These are phyloP conservation scores for Lomentospora prolificans DNA, from an alignment of 2,329 filamentous ascomycete genomes.

Conservation along the genomic window DNA sequence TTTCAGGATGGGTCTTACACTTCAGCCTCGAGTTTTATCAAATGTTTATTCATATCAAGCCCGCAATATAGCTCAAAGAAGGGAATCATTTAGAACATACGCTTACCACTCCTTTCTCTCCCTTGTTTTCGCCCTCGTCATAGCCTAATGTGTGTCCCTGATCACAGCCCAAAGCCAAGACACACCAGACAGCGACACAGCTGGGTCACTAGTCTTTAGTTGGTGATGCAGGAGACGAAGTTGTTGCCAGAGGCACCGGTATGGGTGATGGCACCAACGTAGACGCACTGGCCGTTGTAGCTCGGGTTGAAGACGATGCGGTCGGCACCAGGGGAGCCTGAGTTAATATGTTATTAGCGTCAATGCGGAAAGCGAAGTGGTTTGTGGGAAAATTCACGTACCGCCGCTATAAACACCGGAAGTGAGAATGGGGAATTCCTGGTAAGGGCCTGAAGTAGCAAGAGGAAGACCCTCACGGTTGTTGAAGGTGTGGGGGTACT, in stretches of 20 bases:
- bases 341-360: background rate
- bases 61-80: too few species aligned
- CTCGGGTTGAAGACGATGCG: conserved; percentile 46
- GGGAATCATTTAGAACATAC: too few species aligned
- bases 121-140: too few species aligned
- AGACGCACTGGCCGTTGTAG: conserved; percentile 36
- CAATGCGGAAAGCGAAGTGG: background rate
- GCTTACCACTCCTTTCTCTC: too few species aligned
- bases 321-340: conserved; percentile 48
- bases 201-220: background rate
- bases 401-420: conserved; percentile 25
- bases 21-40: too few species aligned
- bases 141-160: too few species aligned
- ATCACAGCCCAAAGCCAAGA: background rate
- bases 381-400: conserved; percentile 7
- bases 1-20: too few species aligned
- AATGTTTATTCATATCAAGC: too few species aligned
- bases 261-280: conserved; percentile 59
- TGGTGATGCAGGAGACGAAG: conserved; percentile 50
- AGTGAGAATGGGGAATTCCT: conserved; percentile 27
- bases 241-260: conserved; percentile 58
- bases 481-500: conserved; percentile 29
- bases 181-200: background rate
- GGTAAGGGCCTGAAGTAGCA: conserved; percentile 22
- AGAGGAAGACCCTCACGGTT: conserved; percentile 26